Evolutionary conservation across 2,329 filamentous ascomycete species (phyloP).

Genomic region (Dendryphion nanum): DNA sequence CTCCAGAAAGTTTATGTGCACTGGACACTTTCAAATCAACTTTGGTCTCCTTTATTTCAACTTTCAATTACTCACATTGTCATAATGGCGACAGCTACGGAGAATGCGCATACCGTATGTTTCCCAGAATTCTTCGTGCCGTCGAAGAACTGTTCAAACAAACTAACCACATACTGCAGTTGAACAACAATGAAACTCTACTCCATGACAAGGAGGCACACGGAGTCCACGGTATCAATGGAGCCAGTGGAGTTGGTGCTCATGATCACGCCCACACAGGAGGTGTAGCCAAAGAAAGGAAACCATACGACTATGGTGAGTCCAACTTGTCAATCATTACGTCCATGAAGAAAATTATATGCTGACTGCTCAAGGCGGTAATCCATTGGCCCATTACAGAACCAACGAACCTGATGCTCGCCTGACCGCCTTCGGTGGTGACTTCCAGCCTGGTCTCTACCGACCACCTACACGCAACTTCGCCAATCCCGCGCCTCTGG

Average conservation of each 20-base stretch:
- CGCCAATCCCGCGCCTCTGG: conserved; percentile 61
- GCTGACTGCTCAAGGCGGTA: conserved; percentile 43
- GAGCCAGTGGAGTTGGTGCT: conserved; percentile 24
- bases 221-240: not conserved
- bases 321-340: not conserved
- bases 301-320: conserved; percentile 47
- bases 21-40: conserved; percentile 3
- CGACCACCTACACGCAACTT: conserved; percentile 45
- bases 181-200: too few species aligned
- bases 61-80: conserved; percentile 12
- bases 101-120: conserved; percentile 35
- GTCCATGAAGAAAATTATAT: not conserved
- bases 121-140: too few species aligned
- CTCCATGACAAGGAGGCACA: too few species aligned
- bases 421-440: conserved; percentile 51
- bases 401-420: conserved; percentile 49
- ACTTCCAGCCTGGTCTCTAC: conserved; percentile 54
- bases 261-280: conserved; percentile 38
- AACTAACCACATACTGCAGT: too few species aligned
- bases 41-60: conserved; percentile 3
- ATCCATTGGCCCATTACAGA: conserved; percentile 51
- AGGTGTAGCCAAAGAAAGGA: conserved; percentile 38
- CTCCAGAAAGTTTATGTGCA: conserved; percentile 5
- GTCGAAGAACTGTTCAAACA: too few species aligned
- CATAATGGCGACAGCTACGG: conserved; percentile 44